Base-by-base conservation (phyloP, 1,284 basidiomycete species). In the Gomphus sp. region DNA sequence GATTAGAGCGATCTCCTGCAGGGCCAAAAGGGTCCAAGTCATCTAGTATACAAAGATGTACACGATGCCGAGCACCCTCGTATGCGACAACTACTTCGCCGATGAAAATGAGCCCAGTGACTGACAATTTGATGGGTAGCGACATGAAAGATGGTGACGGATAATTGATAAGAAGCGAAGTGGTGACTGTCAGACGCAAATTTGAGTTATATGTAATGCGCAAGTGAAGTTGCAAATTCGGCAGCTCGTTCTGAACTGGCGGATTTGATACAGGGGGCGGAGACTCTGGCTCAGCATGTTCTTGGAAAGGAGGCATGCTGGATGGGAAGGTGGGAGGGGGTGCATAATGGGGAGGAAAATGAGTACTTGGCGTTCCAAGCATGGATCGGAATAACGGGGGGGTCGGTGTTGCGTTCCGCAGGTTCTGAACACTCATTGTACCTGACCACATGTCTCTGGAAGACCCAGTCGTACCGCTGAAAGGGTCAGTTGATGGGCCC, bases 121-220 rank as follows among this genome's bases (percentile, higher is more conserved):
- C 84, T 16, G 86, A 88, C 52, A 99, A 83, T 67, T 91, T 89
- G 68, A 99, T 89, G 2, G 97, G 97, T 18, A 99, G 80, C 7
- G 89, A 86, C 93, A 99, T 98, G 78, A 99, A 98, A 67, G 89
- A 83, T 0, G 88, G 84, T 0, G 91, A 91, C 1, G 96, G 95
- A 70, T 98, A 97, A 74, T 98, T 98, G 71, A 99, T 94, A 63
- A 94, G 82, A 18, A 99, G 80, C 10, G 91, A 93, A 0, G 96
- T 98, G n/a, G 87, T 84, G 62, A 99, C 79, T 2, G 89, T 90
- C 64, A 91, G 76, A 22, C 89, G 87, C 3, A 91, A 74, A 70
- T 91, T 83, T 12, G 89, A 89, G 59, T 85, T 79, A 85, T 88
- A 89, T 51, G 80, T 79, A 47, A 91, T 74, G 67, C 85, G 82